Evolutionary conservation across 495 filamentous ascomycete genomes (phyloP), one percentile per base, ranked within the genome.

Genomic region (Aspergillus leporis): DNA sequence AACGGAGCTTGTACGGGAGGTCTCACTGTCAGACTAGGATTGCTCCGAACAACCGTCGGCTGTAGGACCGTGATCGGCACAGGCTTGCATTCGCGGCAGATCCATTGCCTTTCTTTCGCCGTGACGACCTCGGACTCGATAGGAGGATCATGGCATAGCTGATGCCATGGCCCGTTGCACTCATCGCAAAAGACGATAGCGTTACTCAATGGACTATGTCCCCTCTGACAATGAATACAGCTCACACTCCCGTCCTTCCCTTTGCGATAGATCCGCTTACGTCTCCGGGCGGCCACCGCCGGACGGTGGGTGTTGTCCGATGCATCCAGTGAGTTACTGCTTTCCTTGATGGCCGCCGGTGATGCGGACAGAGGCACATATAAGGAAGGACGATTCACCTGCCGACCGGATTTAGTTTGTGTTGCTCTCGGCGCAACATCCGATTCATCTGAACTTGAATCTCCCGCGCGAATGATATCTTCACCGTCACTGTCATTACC

Each of bases 181-280:
- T 85, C 87, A 71, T 97, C 92, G 74, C 94, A 98, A 69, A 96
- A 94, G 8, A 98, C 94, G 56, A 98, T 97, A 75, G 86, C 82
- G 71, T 98, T 98, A 58, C 69, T 85, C 18, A 78, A 69, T 0
- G 92, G 89, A 55, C 86, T 90, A 51, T 90, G 84, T 9, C 90
- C 86, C 41, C 94, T 80, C 50, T 87, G 82, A 73, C 94, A 98
- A 63, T 86, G 80, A 56, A 85, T 87, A 73, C 94, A 98, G 14
- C 88, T 68, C 56, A 79, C 70, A 41, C 68, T 76, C 23, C 63
- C 63, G 58, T 69, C 74, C 56, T 75, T 83, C 58, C 53, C 70
- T 61, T 76, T 79, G 51, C 78, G 73, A 34, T 73, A 70, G 13
- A 70, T 61, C 21, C 72, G 75, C 61, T 78, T 79, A 9, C 78